Conservation (phyloP, 768 basidiomycete species). For the Plicaturopsis crispa region DNA sequence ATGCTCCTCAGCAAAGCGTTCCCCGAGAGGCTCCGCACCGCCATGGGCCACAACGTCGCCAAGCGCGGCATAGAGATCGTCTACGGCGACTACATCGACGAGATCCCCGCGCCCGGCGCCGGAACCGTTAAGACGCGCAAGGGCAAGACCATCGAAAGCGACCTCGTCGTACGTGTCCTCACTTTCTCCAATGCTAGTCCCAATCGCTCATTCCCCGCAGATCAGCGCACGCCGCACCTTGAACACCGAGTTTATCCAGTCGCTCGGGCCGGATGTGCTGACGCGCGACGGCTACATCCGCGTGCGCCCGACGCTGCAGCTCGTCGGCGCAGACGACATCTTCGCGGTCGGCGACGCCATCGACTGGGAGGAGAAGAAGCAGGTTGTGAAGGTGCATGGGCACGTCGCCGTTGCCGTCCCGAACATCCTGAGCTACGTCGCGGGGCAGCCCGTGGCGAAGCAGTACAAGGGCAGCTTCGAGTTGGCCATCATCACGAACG, state of each 20-base stretch:
- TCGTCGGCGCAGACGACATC: conserved; percentile 40
- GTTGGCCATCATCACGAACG: conserved; percentile 43
- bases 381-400: conserved; percentile 32
- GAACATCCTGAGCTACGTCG: conserved; percentile 41
- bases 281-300: conserved; percentile 35
- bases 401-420: conserved; percentile 40
- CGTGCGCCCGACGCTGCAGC: conserved; percentile 50
- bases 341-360: conserved; percentile 64
- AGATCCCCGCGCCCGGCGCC: conserved; percentile 30
- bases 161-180: conserved; percentile 42
- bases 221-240: conserved; percentile 15
- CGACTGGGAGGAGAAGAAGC: conserved; percentile 60
- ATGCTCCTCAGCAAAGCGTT: conserved; percentile 51
- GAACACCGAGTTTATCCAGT: conserved; percentile 45
- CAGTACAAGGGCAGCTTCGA: conserved; percentile 44
- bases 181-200: too few species aligned
- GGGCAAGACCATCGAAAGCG: conserved; percentile 41
- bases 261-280: conserved; percentile 31
- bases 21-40: conserved; percentile 43
- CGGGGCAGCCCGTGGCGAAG: conserved; percentile 25
- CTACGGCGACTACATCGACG: conserved; percentile 45
- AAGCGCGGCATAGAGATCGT: conserved; percentile 42
- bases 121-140: conserved; percentile 39
- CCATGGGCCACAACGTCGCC: conserved; percentile 31
- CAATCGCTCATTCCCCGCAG: too few species aligned